Evolutionary conservation across 2,329 filamentous ascomycete species (phyloP), one percentile per base, ranked within the genome.

Genomic region (Cordyceps javanica): DNA sequence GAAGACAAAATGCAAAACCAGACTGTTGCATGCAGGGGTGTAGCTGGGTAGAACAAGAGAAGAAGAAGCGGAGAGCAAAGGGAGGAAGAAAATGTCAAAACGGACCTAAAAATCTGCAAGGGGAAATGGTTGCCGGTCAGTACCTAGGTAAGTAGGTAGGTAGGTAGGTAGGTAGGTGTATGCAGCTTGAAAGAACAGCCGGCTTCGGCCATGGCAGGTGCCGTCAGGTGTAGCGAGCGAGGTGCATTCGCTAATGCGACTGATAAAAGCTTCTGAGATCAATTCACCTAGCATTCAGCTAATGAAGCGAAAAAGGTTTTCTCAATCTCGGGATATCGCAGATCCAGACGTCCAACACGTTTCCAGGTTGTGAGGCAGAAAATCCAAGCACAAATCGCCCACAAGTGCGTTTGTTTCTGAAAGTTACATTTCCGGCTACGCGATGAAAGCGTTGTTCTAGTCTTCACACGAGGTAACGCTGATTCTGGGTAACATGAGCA

Each of bases 1-100:
- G 64, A 59, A 59, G 67, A 61, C 63, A 53, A 59, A 48, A 55
- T 51, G 49, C 54, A 58, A 59, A 51, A 62, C 58, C 60, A 61
- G 60, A 52, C 60, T 57, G 59, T 55, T 55, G 54, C 42, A 56
- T 48, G 53, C 42, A 54, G 32, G 49, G 54, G 56, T 42, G 46
- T 57, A 36, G 28, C 21, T 25, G 36, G 55, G 23, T 26, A 46
- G 32, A 50, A 32, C 42, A 32, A 19, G 26, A 61, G 60, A 59
- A 58, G 55, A 54, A 58, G 59, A 25, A 21, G n/a, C 6, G 41
- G 42, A n/a, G 16, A 38, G 36, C 34, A 36, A n/a, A 21, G 41
- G 26, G 49, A 39, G 56, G 25, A 49, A 49, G 50, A 58, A 58
- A 54, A 28, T 25, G 49, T 30, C 48, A 34, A 39, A 42, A 44